Percentiles rank a stretch among this genome's conserved stretches.
These are phyloP conservation scores for Laetiporus sulphureus DNA, from an alignment of 1,284 basidiomycete genomes.

Conservation along the genomic window DNA sequence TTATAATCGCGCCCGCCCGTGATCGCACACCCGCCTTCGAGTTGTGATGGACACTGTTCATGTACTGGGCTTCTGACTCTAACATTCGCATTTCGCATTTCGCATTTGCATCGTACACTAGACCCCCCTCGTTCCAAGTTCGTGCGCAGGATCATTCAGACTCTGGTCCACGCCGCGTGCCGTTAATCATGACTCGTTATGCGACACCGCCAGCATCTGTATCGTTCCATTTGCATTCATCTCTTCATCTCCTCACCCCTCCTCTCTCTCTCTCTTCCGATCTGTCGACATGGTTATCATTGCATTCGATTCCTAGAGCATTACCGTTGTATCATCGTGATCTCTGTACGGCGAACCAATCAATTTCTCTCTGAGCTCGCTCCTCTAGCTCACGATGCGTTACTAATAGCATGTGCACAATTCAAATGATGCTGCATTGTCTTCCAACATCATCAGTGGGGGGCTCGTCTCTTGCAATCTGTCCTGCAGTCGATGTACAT, in stretches of 20 bases:
- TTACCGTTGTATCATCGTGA: conserved; percentile 4
- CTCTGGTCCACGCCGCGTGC: no score
- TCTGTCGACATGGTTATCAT: neutral
- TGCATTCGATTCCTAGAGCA: neutral
- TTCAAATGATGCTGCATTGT: no score
- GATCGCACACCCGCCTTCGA: neutral
- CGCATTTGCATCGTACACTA: neutral
- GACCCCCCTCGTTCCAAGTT: neutral
- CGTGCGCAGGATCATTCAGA: neutral
- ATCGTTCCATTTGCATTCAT: conserved; percentile 3
- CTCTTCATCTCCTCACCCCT: neutral
- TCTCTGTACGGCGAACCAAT: neutral
- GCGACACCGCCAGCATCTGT: conserved; percentile 3
- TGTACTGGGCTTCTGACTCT: neutral
- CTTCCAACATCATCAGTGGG: no score
- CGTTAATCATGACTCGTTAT: no score
- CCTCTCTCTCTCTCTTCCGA: neutral
- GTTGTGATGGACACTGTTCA: neutral
- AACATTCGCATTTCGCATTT: neutral
- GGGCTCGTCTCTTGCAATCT: no score
- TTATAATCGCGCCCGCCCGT: no score
- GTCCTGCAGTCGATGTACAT: no score
- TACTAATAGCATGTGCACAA: no score
- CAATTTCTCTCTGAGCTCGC: no score
- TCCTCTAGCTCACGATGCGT: no score